Percentiles rank a stretch among this genome's conserved stretches.
These are phyloP conservation scores for Cicer arietinum DNA, from an alignment of 306 rosid species.

Conservation along the genomic window DNA sequence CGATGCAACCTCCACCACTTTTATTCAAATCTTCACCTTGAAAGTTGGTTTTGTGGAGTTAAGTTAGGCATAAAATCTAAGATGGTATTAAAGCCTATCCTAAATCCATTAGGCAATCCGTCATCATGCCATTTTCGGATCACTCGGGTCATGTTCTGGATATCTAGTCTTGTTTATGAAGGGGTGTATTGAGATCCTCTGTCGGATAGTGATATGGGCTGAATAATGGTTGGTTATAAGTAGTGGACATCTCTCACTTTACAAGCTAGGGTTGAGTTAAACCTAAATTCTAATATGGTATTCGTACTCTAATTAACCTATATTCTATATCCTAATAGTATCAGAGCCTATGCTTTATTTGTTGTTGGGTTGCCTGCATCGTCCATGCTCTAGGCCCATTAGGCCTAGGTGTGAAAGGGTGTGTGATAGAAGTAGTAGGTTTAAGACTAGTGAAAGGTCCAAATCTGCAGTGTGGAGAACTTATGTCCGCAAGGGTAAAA, in stretches of 20 bases:
- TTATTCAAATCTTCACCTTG: background rate
- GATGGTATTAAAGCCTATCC: background rate
- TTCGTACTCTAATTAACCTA: too few relatives aligned
- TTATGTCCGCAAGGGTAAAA: too few relatives aligned
- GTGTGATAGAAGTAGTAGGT: too few relatives aligned
- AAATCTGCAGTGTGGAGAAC: too few relatives aligned
- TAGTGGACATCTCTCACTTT: background rate
- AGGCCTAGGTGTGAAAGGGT: background rate
- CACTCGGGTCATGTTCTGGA: background rate
- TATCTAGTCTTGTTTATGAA: background rate
- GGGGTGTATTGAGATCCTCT: background rate
- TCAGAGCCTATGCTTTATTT: too few relatives aligned
- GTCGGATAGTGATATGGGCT: background rate
- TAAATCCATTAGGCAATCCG: background rate
- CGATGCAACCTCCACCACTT: background rate
- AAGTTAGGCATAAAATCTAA: background rate
- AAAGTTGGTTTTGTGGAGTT: background rate
- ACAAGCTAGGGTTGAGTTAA: background rate
- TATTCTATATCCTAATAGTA: too few relatives aligned
- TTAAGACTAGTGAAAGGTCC: too few relatives aligned
- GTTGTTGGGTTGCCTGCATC: too few relatives aligned
- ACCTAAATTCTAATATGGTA: too few relatives aligned
- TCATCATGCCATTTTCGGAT: background rate
- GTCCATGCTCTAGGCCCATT: too few relatives aligned
- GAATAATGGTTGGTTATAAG: background rate